Conservation (phyloP, 1,139 yeast genomes). For the Arxiozyma telluris region DNA sequence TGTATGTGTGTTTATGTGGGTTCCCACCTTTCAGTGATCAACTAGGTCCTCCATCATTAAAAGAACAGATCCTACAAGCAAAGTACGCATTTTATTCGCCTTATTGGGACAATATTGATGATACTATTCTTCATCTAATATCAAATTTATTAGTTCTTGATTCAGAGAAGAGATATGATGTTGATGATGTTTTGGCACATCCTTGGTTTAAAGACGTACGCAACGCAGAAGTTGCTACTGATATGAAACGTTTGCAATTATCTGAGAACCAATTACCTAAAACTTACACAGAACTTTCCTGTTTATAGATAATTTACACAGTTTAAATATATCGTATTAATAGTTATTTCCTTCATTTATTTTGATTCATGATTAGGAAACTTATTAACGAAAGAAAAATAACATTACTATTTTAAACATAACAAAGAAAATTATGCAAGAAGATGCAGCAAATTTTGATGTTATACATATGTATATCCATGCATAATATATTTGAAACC, state of each 20-base stretch:
- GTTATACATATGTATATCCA: too few relatives aligned
- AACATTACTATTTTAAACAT: not conserved
- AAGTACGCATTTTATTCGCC: slow-evolving; percentile 70
- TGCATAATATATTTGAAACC: too few relatives aligned
- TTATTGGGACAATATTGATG: slow-evolving; percentile 66
- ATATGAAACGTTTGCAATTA: slow-evolving; percentile 19
- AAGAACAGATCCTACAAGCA: slow-evolving; percentile 60
- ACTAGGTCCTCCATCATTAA: slow-evolving; percentile 68
- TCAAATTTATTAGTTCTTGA: slow-evolving; percentile 52
- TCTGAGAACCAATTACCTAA: slow-evolving; percentile 23
- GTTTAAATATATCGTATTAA: not conserved
- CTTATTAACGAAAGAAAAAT: too few relatives aligned
- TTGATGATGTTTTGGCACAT: slow-evolving; percentile 45
- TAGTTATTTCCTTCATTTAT: not conserved
- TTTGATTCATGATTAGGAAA: not conserved
- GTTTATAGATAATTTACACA: slow-evolving; percentile 8
- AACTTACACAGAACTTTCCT: slow-evolving; percentile 28
- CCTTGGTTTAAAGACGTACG: slow-evolving; percentile 41
- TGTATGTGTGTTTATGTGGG: slow-evolving; percentile 73
- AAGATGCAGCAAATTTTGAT: too few relatives aligned
- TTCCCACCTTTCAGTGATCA: slow-evolving; percentile 83
- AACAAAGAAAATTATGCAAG: not conserved
- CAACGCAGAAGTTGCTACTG: slow-evolving; percentile 10
- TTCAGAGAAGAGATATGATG: slow-evolving; percentile 45
- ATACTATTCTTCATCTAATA: slow-evolving; percentile 56